phyloP scores from a whole-genome alignment of 2,329 filamentous ascomycete species.

The Ceratocystis colombiana region DNA sequence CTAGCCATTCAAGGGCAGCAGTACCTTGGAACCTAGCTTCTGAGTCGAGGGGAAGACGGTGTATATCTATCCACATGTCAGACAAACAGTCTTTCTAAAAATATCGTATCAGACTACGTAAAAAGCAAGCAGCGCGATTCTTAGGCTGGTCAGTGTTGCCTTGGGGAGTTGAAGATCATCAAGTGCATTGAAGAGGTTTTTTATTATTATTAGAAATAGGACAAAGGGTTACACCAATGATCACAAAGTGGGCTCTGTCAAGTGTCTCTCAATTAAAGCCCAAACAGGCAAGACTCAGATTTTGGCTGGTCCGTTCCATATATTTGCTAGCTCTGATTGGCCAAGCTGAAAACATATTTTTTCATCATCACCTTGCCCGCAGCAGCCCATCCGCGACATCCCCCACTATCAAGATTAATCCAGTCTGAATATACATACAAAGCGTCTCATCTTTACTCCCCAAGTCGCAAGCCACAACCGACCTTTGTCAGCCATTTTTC shows the following conservation, averaged over 20 bases:
- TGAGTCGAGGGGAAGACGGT: no score
- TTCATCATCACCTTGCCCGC: constrained; percentile 9
- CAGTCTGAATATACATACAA: constrained; percentile 17
- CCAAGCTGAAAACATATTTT: constrained; percentile 14
- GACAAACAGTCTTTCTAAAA: no score
- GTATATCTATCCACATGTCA: no score
- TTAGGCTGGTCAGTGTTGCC: no score
- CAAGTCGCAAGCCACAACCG: constrained; percentile 1
- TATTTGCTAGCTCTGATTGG: constrained; percentile 21
- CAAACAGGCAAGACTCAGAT: constrained; percentile 17
- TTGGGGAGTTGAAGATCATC: no score
- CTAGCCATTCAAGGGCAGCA: no score
- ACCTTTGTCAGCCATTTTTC: not conserved
- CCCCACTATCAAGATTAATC: constrained; percentile 20
- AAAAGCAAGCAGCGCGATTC: no score
- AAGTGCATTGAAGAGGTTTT: no score
- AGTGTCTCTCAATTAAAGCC: not conserved
- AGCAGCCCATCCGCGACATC: constrained; percentile 16
- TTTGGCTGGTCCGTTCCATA: constrained; percentile 19
- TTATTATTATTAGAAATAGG: no score
- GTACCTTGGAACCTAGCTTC: no score
- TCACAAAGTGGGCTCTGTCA: not conserved
- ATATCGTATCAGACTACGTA: no score
- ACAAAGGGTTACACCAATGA: not conserved
- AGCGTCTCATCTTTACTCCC: constrained; percentile 16